Percentiles rank a stretch among this genome's conserved stretches.
Evolutionary conservation across 306 rosid species (phyloP).

Genomic region (Parietaria judaica): DNA sequence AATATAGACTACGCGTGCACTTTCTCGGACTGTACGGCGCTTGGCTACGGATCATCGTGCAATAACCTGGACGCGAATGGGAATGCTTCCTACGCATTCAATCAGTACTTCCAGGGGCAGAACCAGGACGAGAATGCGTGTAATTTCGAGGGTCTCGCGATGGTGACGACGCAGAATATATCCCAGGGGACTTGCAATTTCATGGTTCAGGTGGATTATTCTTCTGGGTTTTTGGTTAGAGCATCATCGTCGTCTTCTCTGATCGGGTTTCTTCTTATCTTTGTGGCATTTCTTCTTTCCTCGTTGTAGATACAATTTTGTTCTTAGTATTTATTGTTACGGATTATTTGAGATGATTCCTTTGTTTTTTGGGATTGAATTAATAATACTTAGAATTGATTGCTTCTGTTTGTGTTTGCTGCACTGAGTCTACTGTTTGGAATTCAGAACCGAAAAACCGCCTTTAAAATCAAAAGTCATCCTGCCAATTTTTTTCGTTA

Average conservation of each 20-base stretch:
- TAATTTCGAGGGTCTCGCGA: slow-evolving; percentile 76
- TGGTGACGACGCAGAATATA: slow-evolving; percentile 40
- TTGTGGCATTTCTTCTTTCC: slow-evolving; percentile 13
- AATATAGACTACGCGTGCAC: slow-evolving; percentile 79
- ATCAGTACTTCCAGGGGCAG: slow-evolving; percentile 78
- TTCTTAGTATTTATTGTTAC: background rate
- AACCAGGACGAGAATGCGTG: slow-evolving; percentile 69
- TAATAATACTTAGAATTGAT: no score
- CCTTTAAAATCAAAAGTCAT: no score
- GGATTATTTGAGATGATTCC: background rate
- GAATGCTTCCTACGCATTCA: slow-evolving; percentile 86
- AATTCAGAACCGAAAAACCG: no score
- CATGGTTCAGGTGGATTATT: slow-evolving; percentile 52
- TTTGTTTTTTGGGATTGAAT: no score
- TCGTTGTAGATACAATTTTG: slow-evolving; percentile 22
- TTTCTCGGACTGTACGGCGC: slow-evolving; percentile 69
- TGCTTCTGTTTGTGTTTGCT: no score
- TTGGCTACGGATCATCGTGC: slow-evolving; percentile 91
- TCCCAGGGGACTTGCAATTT: slow-evolving; percentile 79
- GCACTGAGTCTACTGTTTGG: no score
- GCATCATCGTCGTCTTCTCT: slow-evolving; percentile 12
- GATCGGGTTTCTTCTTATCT: slow-evolving; percentile 5
- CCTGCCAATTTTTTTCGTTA: no score
- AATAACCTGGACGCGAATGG: slow-evolving; percentile 74
- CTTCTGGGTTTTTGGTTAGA: slow-evolving; percentile 30